Base-by-base conservation (phyloP, 1,139 yeast genomes). In the Saccharomyces pastorianus region DNA sequence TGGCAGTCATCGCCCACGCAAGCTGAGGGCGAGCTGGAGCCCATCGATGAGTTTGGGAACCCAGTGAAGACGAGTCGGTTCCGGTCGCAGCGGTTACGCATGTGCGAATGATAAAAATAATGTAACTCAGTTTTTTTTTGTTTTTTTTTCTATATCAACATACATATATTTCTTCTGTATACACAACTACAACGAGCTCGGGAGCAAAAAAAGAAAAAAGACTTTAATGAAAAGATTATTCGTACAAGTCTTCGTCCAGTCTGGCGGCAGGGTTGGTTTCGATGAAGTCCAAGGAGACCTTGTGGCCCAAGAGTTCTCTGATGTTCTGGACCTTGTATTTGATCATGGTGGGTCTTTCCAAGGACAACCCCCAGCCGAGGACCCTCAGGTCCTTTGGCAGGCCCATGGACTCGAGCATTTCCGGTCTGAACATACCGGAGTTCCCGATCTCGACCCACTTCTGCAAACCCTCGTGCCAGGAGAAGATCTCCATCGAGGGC, bases 401-500 rank as follows among this genome's bases (percentile, higher is more conserved):
- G 38, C 99, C 99, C 98, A 93, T 91, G 50, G 96, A 77, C 75
- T 90, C 96, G 71, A 95, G 80, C 99, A 95, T 95, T 75, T 95
- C 99, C 27, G 99, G 99, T 76, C 99, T 84, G 80, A 95, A 95
- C 96, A 95, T 87, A 72, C 99, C 99, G 26, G 97, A 89, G 78
- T 95, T 95, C 72, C 99, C 99, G 68, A 95, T 91, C 77, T 95
- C 99, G 59, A 95, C 99, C 99, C 99, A 95, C 72, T 90, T 93
- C 66, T 81, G 85, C 66, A 95, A 80, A 50, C 96, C 97, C 66
- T 84, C 84, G 75, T 95, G 99, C 85, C 89, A 93, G 55, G 98
- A 95, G 73, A 86, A 95, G 64, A 95, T 93, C 76, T 95, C 99
- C 83, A 95, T 82, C 17, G 96, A 88, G 57, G 99, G 99, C 74